phyloP scores from a whole-genome alignment of 2,329 filamentous ascomycete species.

The Penicillium nordicum region DNA sequence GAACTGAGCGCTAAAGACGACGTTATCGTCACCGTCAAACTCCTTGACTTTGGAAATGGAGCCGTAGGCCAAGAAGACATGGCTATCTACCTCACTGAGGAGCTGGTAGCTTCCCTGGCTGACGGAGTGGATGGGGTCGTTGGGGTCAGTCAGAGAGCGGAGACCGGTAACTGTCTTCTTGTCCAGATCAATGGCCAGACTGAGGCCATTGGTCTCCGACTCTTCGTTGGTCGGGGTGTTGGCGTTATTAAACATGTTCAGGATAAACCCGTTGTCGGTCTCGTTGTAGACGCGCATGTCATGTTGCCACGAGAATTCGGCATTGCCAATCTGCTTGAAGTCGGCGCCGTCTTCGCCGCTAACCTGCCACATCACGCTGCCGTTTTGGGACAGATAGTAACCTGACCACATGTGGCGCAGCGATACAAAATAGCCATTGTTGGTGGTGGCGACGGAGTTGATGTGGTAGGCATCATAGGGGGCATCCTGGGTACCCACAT shows the following conservation, averaged over 20 bases:
- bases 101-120: too few relatives aligned
- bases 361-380: too few relatives aligned
- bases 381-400: too few relatives aligned
- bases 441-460: too few relatives aligned
- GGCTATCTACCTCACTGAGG: not conserved
- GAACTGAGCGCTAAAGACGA: slow-evolving; percentile 31
- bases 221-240: slow-evolving; percentile 9
- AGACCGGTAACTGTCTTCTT: slow-evolving; percentile 7
- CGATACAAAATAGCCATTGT: too few relatives aligned
- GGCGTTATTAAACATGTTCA: slow-evolving; percentile 32
- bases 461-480: too few relatives aligned
- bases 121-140: too few relatives aligned
- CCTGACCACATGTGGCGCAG: too few relatives aligned
- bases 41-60: slow-evolving; percentile 32
- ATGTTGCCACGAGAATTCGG: slow-evolving; percentile 30
- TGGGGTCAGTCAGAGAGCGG: too few relatives aligned
- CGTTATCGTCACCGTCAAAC: slow-evolving; percentile 25
- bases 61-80: slow-evolving; percentile 34
- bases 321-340: slow-evolving; percentile 7
- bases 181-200: slow-evolving; percentile 18
- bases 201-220: slow-evolving; percentile 23
- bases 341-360: too few relatives aligned
- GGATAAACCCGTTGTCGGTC: slow-evolving; percentile 17
- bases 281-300: slow-evolving; percentile 31
- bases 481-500: too few relatives aligned